Base-by-base conservation (phyloP, 2,329 filamentous ascomycete genomes). In the Chalara sp. region DNA sequence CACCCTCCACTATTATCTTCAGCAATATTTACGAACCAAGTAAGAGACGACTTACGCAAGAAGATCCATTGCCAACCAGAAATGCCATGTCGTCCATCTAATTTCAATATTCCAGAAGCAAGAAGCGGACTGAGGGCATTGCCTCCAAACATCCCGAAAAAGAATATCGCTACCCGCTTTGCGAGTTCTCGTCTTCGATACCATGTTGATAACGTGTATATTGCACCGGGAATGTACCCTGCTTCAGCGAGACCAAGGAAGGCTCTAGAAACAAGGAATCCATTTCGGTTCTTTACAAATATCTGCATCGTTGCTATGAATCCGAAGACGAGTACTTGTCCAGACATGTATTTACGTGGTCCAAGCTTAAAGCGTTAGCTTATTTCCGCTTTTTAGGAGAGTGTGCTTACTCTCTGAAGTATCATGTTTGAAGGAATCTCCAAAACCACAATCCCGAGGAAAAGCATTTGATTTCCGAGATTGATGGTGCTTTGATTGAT, bases 161-260 rank as follows among this genome's bases (percentile, higher is more conserved):
- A 83, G 61, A 83, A 84, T 5, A 83, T 68, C 3, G 79, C 76
- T 42, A 82, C 75, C 7, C 80, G 70, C 51, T 76, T 81, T 48
- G 80, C 78, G 42, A 76, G 69, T 60, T 84, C 80, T 42, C 76
- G 72, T 7, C 76, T 70, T 51, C 77, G 79, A 53, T 84, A 84
- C 79, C 80, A 84, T 70, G 81, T 81, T 0, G 77, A 79, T 5
- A 83, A 67, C 47, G 82, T 78, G 60, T 79, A 82, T 28, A 78
- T 70, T 12, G 78, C 70, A 28, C 75, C 76, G 0, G 78, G 78
- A 51, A 78, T 76, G 47, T 79, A 73, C 5, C 76, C 76, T 31
- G 72, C 72, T 53, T 81, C 78, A 12, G 72, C 67, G 6, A 80
- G 58, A 13, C 78, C 78, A 2, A 81, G 66, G 40, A 77, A 69